Conservation (phyloP, 1,284 basidiomycete genomes). For the Thelephora terrestris region DNA sequence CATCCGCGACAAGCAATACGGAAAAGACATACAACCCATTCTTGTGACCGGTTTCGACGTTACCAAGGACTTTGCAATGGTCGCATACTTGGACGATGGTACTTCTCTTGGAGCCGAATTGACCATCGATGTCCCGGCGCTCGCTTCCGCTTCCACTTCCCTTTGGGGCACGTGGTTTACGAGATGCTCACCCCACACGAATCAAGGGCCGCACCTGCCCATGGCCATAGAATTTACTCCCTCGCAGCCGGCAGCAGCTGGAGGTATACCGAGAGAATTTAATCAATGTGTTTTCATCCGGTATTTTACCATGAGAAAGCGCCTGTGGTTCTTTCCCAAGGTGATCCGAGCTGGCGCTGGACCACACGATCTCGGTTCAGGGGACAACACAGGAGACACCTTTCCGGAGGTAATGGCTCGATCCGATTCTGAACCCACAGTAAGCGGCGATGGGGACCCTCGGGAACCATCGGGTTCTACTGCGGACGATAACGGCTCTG, state of each 20-base stretch:
- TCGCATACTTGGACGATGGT: conserved; percentile 3
- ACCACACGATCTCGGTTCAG: conserved; percentile 2
- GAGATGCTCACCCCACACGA: neutral
- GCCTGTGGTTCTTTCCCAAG: neutral
- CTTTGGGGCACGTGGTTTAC: conserved; percentile 5
- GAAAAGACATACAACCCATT: conserved; percentile 1
- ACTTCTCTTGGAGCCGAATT: neutral
- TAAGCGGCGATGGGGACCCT: no score
- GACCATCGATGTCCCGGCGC: neutral
- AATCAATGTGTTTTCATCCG: conserved; percentile 7
- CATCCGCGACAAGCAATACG: conserved; percentile 2
- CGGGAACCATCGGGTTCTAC: no score
- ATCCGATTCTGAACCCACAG: no score
- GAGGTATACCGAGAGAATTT: neutral
- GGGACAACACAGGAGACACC: neutral
- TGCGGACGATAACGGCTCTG: no score
- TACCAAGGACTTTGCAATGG: conserved; percentile 9
- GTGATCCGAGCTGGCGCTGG: conserved; percentile 4
- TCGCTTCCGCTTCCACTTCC: conserved; percentile 3
- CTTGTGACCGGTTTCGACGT: conserved; percentile 8
- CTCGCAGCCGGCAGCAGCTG: neutral
- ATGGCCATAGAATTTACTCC: neutral
- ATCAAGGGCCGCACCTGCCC: conserved; percentile 3
- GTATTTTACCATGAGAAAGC: neutral
- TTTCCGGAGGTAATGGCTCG: no score